These are phyloP conservation scores for Podaxis sp. DNA, from an alignment of 768 basidiomycete species.

Conservation along the genomic window DNA sequence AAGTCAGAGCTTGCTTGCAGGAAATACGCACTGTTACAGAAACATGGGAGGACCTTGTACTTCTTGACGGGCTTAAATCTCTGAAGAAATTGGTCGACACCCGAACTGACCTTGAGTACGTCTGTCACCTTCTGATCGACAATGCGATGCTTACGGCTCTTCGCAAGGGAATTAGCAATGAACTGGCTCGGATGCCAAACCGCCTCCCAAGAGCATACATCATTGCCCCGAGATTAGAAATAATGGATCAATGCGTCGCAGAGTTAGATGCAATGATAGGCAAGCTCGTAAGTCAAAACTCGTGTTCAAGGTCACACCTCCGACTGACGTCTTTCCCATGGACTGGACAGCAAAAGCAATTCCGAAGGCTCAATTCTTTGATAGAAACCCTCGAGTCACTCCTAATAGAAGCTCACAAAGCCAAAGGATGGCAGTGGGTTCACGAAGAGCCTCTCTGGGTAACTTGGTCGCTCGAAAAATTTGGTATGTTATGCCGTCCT, in stretches of 20 bases:
- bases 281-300: slow-evolving; percentile 55
- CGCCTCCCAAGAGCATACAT: slow-evolving; percentile 53
- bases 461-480: slow-evolving; percentile 79
- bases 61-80: slow-evolving; percentile 76
- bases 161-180: slow-evolving; percentile 45
- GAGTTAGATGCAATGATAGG: slow-evolving; percentile 53
- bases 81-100: slow-evolving; percentile 67
- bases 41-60: slow-evolving; percentile 83
- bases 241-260: slow-evolving; percentile 63
- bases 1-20: slow-evolving; percentile 59
- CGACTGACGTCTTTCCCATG: neutral
- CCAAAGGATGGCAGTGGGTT: slow-evolving; percentile 71
- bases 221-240: slow-evolving; percentile 58
- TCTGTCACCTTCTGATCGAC: slow-evolving; percentile 10
- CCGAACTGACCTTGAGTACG: slow-evolving; percentile 83
- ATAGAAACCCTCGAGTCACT: slow-evolving; percentile 64
- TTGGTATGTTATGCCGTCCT: slow-evolving; percentile 41
- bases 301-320: neutral
- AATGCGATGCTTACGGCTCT: neutral
- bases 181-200: slow-evolving; percentile 50
- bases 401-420: slow-evolving; percentile 63
- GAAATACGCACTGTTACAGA: slow-evolving; percentile 60
- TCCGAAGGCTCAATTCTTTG: slow-evolving; percentile 57
- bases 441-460: slow-evolving; percentile 72
- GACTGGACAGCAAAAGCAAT: slow-evolving; percentile 57